phyloP scores from a whole-genome alignment of 1,284 basidiomycete genomes.

The Sanghuangporus weigelae region DNA sequence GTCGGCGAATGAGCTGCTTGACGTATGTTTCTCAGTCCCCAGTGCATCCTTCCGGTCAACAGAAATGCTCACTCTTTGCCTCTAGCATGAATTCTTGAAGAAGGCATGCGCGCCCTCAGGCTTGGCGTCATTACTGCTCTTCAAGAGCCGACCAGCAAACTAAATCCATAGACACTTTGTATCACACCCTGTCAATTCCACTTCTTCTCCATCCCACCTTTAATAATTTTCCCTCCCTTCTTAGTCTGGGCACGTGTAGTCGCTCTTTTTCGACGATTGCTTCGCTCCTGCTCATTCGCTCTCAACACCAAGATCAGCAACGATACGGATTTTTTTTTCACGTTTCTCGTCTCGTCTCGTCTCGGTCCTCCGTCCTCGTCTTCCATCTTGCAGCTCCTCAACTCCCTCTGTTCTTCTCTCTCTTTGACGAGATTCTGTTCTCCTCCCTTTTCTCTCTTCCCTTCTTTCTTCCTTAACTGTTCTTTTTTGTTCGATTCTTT shows the following conservation, averaged over 20 bases:
- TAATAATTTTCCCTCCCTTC: neutral
- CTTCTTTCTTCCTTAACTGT: neutral
- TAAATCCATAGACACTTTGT: neutral
- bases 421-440: neutral
- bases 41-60: neutral
- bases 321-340: neutral
- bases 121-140: conserved; percentile 79
- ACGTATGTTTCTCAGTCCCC: conserved; percentile 47
- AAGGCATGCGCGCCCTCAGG: conserved; percentile 81
- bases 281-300: neutral
- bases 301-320: neutral
- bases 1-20: conserved; percentile 86
- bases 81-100: conserved; percentile 85
- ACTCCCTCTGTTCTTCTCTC: neutral
- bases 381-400: neutral
- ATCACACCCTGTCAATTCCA: neutral
- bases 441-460: conserved; percentile 6
- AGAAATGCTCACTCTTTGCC: conserved; percentile 10
- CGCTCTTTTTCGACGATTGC: neutral
- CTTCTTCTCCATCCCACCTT: neutral
- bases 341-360: neutral
- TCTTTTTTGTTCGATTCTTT: neutral
- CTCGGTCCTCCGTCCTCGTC: neutral
- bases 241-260: neutral
- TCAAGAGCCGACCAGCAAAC: conserved; percentile 31